Base-by-base conservation (phyloP, 2,329 filamentous ascomycete genomes). In the Fusarium foetens region DNA sequence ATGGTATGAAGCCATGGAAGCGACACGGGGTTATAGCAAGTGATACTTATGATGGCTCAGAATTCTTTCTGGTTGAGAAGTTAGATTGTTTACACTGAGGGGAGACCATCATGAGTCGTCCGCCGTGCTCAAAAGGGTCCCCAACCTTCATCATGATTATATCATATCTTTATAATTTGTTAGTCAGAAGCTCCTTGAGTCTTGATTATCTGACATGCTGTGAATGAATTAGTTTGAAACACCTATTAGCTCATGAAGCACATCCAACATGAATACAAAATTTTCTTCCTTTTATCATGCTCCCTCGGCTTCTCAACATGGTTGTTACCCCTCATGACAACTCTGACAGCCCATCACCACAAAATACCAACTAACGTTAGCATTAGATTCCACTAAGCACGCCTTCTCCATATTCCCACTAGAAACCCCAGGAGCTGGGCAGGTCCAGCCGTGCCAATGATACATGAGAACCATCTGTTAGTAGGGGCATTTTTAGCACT, bases 391-490 rank as follows among this genome's bases (percentile, higher is more conserved):
- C 31, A 55, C 46, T n/a, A 33, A 60, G 16, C 23, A 58, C 39
- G 25, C 45, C 55, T 52, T 49, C 66, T 63, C 39, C 64, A 66
- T 48, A 36, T 41, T 36, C 10, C 17, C 27, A 29, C 33, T 39
- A 46, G 5, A 46, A 64, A 36, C 23, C 45, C 25, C 41, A 25
- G 45, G 23, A 42, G 27, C 35, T 29, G 11, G 41, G 54, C n/a
- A 58, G 54, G 31, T 53, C 41, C 21, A 71, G 49, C 58, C 68
- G 68, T 68, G n/a, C 69, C 68, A 71, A 71, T 71, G 14, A 58
- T 39, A 46, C 4, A 36, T 3, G 3, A 41, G 59, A 21, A 42
- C 16, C 25, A 11, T 5, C 3, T 41, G 23, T 21, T 17, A 59
- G 38, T 33, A 31, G 4, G 29, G 41, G 16, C n/a, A 36, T 58